Conservation (phyloP, 148 eudicot genomes). For the Mesembryanthemum crystallinum region DNA sequence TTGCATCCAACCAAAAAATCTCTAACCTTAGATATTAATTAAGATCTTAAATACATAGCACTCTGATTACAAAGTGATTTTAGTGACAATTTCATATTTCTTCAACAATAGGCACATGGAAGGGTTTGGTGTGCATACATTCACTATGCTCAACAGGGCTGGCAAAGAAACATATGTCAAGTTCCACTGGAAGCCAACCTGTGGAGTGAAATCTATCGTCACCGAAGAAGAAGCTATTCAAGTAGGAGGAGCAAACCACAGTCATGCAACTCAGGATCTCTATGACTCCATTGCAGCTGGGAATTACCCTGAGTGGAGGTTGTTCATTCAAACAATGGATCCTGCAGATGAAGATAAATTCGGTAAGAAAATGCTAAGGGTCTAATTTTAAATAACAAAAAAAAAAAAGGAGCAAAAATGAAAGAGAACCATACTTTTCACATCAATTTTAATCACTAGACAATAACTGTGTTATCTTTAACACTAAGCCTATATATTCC, state of each 20-base stretch:
- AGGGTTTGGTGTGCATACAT: slow-evolving; percentile 85
- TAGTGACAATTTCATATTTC: no score
- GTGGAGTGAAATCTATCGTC: slow-evolving; percentile 76
- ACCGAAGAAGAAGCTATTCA: slow-evolving; percentile 70
- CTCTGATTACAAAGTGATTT: no score
- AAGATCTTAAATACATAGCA: no score
- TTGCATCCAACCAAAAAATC: no score
- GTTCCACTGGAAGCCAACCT: slow-evolving; percentile 96
- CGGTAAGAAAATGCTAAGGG: background rate
- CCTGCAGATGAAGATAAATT: slow-evolving; percentile 84
- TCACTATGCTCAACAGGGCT: slow-evolving; percentile 68
- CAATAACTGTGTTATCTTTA: no score
- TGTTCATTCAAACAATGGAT: slow-evolving; percentile 78
- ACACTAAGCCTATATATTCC: no score
- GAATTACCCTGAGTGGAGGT: slow-evolving; percentile 91
- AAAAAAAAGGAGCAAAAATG: no score
- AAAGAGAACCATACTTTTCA: no score
- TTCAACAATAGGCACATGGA: slow-evolving; percentile 64
- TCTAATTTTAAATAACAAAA: no score
- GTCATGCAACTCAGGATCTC: slow-evolving; percentile 94
- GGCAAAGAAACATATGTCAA: slow-evolving; percentile 84
- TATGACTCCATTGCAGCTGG: slow-evolving; percentile 92
- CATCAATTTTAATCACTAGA: no score
- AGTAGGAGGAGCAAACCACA: slow-evolving; percentile 90
- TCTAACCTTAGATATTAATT: no score